These are phyloP conservation scores for Barnettozyma pratensis DNA, from an alignment of 805 yeast genomes.

Conservation along the genomic window DNA sequence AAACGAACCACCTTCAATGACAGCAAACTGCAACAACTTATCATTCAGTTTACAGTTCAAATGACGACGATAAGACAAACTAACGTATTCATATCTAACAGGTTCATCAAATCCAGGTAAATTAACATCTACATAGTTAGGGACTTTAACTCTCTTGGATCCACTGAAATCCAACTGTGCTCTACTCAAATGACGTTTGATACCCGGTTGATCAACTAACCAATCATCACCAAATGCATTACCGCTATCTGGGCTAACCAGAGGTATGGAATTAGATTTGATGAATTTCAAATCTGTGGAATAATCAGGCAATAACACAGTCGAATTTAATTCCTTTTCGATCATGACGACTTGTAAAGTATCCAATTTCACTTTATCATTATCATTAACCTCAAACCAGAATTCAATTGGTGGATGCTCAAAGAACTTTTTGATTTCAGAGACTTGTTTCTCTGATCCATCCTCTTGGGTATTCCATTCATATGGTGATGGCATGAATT, in stretches of 20 bases:
- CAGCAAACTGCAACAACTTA: slow-evolving; percentile 34
- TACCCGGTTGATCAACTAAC: slow-evolving; percentile 35
- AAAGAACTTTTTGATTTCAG: slow-evolving; percentile 19
- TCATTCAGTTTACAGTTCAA: slow-evolving; percentile 36
- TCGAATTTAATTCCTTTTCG: slow-evolving; percentile 38
- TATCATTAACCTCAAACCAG: slow-evolving; percentile 41
- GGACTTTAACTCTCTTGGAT: slow-evolving; percentile 29
- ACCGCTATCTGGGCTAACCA: slow-evolving; percentile 9
- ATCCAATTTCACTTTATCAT: slow-evolving; percentile 28
- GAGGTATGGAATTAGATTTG: slow-evolving; percentile 13
- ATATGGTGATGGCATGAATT: slow-evolving; percentile 42
- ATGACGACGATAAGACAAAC: slow-evolving; percentile 39
- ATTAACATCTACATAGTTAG: slow-evolving; percentile 34
- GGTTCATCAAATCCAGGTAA: slow-evolving; percentile 31
- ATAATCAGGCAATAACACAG: slow-evolving; percentile 37
- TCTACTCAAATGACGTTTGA: slow-evolving; percentile 34
- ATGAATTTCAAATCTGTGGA: slow-evolving; percentile 40
- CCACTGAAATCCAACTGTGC: slow-evolving; percentile 40
- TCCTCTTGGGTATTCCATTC: slow-evolving; percentile 1
- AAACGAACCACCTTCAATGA: slow-evolving; percentile 52
- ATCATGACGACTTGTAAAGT: slow-evolving; percentile 38
- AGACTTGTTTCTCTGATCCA: not conserved
- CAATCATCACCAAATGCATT: slow-evolving; percentile 14
- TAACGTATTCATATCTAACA: slow-evolving; percentile 41
- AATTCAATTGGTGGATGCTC: slow-evolving; percentile 51